Evolutionary conservation across 129 eudicot genomes (phyloP).

Genomic region (Artemisia annua): DNA sequence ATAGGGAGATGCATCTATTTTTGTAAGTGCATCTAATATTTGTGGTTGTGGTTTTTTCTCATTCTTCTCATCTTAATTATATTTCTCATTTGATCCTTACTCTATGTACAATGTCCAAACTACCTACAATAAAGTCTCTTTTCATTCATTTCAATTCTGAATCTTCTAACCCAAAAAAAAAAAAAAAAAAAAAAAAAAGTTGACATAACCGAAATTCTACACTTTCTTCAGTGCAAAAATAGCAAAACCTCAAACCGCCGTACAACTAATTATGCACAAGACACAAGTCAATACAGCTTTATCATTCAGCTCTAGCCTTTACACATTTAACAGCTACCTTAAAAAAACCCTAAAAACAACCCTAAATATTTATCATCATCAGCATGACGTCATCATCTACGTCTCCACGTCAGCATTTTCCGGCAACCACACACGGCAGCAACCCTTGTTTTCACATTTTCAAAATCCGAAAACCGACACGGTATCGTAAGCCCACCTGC

Average conservation of each 20-base stretch:
- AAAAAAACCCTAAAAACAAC: conserved; percentile 2
- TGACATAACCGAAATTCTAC: too few species aligned
- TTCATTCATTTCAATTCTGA: background rate
- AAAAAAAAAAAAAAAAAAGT: too few species aligned
- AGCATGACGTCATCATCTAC: conserved; percentile 31
- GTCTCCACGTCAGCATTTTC: conserved; percentile 55
- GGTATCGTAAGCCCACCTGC: conserved; percentile 93
- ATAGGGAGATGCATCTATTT: too few species aligned
- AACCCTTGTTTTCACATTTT: conserved; percentile 62
- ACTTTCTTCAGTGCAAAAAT: background rate
- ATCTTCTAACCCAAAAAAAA: background rate
- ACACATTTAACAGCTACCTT: background rate
- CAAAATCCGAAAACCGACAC: conserved; percentile 86
- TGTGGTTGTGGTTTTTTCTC: too few species aligned
- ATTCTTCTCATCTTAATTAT: too few species aligned
- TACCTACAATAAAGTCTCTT: too few species aligned
- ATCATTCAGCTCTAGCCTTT: background rate
- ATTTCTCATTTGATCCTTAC: too few species aligned
- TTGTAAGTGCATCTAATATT: too few species aligned
- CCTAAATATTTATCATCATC: conserved; percentile 20
- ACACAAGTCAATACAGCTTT: conserved; percentile 12
- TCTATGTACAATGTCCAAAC: too few species aligned
- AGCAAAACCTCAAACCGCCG: conserved; percentile 8
- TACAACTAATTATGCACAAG: conserved; percentile 11
- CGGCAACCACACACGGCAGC: conserved; percentile 59